A percentile compares a stretch with the other conserved stretches of the same genome.
Evolutionary conservation across 805 yeast species (phyloP).

Genomic region (Priceomyces melissophilus): DNA sequence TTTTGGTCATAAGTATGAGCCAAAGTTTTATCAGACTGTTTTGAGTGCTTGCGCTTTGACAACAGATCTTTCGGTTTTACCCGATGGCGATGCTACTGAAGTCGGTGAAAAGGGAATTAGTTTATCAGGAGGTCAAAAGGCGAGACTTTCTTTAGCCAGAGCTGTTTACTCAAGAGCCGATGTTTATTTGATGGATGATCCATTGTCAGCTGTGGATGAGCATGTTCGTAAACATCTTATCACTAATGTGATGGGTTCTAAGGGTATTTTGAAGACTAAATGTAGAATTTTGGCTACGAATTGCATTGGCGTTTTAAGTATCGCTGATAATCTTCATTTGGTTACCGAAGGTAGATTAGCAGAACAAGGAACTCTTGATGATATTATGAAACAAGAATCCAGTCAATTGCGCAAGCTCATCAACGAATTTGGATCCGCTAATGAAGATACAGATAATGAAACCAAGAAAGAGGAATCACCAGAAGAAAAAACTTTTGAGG

Average conservation of each 20-base stretch:
- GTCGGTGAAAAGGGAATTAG: conserved; percentile 98
- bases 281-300: conserved; percentile 83
- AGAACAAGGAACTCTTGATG: conserved; percentile 63
- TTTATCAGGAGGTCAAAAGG: conserved; percentile 96
- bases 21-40: conserved; percentile 75
- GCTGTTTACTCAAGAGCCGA: conserved; percentile 96
- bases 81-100: conserved; percentile 86
- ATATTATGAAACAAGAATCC: conserved; percentile 42
- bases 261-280: conserved; percentile 72
- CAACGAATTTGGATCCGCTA: conserved; percentile 57
- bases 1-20: conserved; percentile 84
- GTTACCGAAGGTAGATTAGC: conserved; percentile 63
- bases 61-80: conserved; percentile 72
- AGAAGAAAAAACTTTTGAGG: conserved; percentile 10
- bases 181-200: conserved; percentile 85
- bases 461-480: conserved; percentile 9
- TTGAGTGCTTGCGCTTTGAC: conserved; percentile 84
- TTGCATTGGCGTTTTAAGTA: conserved; percentile 73
- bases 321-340: conserved; percentile 69
- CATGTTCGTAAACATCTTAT: conserved; percentile 89
- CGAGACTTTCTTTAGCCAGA: conserved; percentile 88
- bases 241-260: conserved; percentile 76
- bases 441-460: conserved; percentile 11
- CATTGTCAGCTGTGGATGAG: conserved; percentile 94
- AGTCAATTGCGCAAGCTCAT: conserved; percentile 55